Evolutionary conservation across 768 basidiomycete genomes (phyloP).

Genomic region (Nidularia pulvinata): DNA sequence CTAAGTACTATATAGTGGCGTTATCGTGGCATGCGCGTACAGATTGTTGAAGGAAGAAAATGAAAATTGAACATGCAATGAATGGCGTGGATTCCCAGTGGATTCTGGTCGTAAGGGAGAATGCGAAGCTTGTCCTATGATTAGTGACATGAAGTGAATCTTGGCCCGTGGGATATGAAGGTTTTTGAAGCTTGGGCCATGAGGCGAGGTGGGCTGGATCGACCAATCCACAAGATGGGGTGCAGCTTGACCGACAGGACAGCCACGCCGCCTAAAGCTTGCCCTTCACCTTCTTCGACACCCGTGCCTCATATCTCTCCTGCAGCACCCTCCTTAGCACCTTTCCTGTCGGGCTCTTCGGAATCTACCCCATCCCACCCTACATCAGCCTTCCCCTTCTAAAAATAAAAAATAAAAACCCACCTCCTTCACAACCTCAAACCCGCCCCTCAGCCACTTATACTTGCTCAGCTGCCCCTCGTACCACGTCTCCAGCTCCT

Average conservation of each 20-base stretch:
- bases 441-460: constrained; percentile 77
- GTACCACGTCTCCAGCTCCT: constrained; percentile 60
- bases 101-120: no score
- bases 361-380: constrained; percentile 43
- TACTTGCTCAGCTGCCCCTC: constrained; percentile 66
- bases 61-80: no score
- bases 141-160: not conserved
- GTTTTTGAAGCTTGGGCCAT: not conserved
- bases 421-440: constrained; percentile 65
- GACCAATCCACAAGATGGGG: not conserved
- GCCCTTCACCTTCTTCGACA: constrained; percentile 19
- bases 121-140: no score
- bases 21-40: no score
- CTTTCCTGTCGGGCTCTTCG: constrained; percentile 77
- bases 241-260: not conserved
- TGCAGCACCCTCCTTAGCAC: constrained; percentile 60
- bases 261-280: constrained; percentile 21
- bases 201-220: not conserved
- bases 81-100: no score
- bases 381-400: not conserved
- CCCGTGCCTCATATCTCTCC: constrained; percentile 48
- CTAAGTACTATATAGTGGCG: no score
- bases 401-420: constrained; percentile 13
- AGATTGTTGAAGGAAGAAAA: no score
- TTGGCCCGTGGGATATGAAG: not conserved